Percentiles rank a stretch among this genome's conserved stretches.
Conservation (phyloP, 208 protist species). For the Leptomonas pyrrhocoris region DNA sequence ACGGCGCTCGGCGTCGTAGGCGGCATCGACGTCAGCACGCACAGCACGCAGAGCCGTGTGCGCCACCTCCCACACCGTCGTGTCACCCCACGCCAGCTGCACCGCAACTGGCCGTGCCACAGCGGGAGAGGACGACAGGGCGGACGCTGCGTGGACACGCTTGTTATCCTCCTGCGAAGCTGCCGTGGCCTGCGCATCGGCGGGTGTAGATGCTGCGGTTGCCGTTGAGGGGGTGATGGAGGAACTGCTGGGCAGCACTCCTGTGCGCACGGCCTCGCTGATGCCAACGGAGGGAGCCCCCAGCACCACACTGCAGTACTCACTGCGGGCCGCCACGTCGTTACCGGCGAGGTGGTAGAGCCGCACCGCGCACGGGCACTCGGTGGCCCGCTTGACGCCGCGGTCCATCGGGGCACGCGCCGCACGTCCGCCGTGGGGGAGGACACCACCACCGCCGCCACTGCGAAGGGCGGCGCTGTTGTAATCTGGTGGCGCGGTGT, state of each 20-base stretch:
- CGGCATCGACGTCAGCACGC: constrained; percentile 30
- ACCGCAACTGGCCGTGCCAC: constrained; percentile 33
- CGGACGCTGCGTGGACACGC: background rate
- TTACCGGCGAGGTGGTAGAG: constrained; percentile 34
- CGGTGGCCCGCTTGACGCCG: constrained; percentile 33
- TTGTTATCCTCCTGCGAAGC: background rate
- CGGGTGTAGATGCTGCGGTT: background rate
- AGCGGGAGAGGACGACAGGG: background rate
- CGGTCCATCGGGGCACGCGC: constrained; percentile 22
- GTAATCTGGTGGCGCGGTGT: background rate
- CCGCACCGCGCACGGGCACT: constrained; percentile 57
- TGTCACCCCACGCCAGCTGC: constrained; percentile 63
- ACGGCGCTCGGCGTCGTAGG: constrained; percentile 6
- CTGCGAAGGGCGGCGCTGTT: background rate
- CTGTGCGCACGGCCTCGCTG: constrained; percentile 2
- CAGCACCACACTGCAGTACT: constrained; percentile 40
- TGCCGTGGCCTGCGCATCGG: background rate
- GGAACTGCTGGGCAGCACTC: background rate
- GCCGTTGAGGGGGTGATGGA: background rate
- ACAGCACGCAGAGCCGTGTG: constrained; percentile 35
- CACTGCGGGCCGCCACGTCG: constrained; percentile 31
- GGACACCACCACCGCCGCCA: background rate
- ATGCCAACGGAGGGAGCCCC: constrained; percentile 33
- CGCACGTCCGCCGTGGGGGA: background rate
- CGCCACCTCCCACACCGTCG: constrained; percentile 52